Base-by-base conservation (phyloP, 2,329 filamentous ascomycete species). In the Teratosphaeria destructans region DNA sequence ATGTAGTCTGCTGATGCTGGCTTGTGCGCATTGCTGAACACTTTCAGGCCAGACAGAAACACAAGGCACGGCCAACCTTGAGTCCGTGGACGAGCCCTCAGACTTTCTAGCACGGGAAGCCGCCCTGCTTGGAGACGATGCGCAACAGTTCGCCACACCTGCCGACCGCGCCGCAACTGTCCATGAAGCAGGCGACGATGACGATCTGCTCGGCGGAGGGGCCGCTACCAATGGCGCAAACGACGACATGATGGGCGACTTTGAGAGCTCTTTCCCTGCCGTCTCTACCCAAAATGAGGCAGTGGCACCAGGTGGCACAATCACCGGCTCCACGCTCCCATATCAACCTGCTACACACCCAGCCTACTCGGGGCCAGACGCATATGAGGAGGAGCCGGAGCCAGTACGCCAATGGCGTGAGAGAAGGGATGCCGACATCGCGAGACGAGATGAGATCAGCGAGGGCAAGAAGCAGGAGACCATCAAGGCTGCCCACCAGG, bases 21-120 rank as follows among this genome's bases (percentile, higher is more conserved):
- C 32, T 6, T 56, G 12, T 19, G 12, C 55, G 19, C 32, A 23
- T 54, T n/a, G 52, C 52, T 54, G 52, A 23, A 32, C 63, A 65
- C 61, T 62, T 64, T 60, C 64, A 88, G 89, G 85, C 71, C 85
- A 89, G 77, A 86, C 86, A 59, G 83, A 78, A 84, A 66, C 80
- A 81, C 72, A 82, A 80, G 75, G 80, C 78, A 70, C 76, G 59
- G 69, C 72, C 56, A 70, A 71, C 62, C 74, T 79, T 60, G 74
- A 79, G 61, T 74, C 77, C 59, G 81, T 79, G 63, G 79, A 83
- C 34, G 85, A 86, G 35, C 80, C 83, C 63, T 85, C 90, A 70
- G 90, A 96, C 76, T 97, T 99, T 74, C 84, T 97, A 55, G 86
- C 89, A 63, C 89, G 93, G 67, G 94, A 99, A 78, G 90, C 91